Conservation (phyloP, 1,284 basidiomycete species). For the Cutaneotrichosporon sp. region DNA sequence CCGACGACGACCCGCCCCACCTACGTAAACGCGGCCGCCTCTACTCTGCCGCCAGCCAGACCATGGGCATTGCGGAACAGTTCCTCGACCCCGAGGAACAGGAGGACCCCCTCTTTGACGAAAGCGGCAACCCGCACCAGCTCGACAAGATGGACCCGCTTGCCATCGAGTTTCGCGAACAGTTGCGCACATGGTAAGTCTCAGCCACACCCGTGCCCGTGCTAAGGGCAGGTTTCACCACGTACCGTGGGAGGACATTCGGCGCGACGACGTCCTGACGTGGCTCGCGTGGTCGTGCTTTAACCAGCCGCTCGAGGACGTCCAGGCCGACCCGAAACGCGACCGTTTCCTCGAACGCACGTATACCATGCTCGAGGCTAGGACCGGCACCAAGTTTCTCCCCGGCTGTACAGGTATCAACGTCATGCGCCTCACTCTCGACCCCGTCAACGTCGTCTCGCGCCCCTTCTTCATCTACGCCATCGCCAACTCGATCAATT, state of each 20-base stretch:
- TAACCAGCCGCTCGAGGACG: conserved; percentile 54
- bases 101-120: conserved; percentile 14
- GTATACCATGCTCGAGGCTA: conserved; percentile 62
- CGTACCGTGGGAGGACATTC: conserved; percentile 67
- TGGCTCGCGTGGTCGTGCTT: conserved; percentile 86
- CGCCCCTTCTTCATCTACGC: conserved; percentile 71
- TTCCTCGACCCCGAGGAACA: conserved; percentile 21
- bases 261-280: conserved; percentile 59
- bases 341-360: conserved; percentile 57
- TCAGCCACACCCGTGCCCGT: too few relatives aligned
- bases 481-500: conserved; percentile 56
- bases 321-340: conserved; percentile 51
- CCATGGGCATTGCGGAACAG: conserved; percentile 20
- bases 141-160: conserved; percentile 36
- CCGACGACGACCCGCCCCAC: not conserved
- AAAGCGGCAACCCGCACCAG: conserved; percentile 7
- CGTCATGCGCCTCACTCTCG: conserved; percentile 70
- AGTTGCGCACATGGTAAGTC: conserved; percentile 45
- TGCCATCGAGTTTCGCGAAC: conserved; percentile 46
- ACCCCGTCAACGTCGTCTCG: conserved; percentile 58
- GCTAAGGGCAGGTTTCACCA: conserved; percentile 60
- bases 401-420: conserved; percentile 58
- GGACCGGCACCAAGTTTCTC: conserved; percentile 63
- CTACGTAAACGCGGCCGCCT: conserved; percentile 6
- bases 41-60: conserved; percentile 6